Conservation (phyloP, 1,284 basidiomycete genomes). For the Kalmanozyma brasiliensis region DNA sequence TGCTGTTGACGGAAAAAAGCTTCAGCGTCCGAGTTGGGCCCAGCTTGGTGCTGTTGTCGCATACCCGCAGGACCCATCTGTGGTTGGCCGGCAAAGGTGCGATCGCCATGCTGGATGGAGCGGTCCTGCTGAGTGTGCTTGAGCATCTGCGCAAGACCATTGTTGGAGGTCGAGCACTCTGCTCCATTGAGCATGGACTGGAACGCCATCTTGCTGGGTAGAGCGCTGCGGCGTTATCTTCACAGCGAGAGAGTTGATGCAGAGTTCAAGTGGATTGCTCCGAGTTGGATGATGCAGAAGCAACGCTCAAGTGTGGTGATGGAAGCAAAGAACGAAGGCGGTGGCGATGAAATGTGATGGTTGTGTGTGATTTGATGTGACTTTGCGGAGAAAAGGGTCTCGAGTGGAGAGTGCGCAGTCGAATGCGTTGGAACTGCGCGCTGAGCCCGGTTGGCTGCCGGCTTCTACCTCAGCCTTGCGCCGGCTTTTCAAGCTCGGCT, state of each 20-base stretch:
- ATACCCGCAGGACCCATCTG: conserved; percentile 33
- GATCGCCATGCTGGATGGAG: conserved; percentile 75
- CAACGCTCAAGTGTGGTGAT: not conserved
- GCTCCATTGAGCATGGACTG: conserved; percentile 82
- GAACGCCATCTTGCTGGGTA: conserved; percentile 65
- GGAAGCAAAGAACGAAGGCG: not conserved
- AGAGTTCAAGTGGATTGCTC: not conserved
- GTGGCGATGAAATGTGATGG: conserved; percentile 4
- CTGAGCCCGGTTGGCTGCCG: no score
- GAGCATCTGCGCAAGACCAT: conserved; percentile 87
- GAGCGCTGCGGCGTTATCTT: not conserved
- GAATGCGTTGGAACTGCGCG: no score
- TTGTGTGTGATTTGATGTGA: not conserved
- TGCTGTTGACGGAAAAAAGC: conserved; percentile 61
- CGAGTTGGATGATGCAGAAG: not conserved
- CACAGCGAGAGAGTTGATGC: not conserved
- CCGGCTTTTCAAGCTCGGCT: no score
- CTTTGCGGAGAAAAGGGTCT: not conserved
- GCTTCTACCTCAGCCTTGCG: no score
- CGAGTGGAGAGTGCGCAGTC: no score
- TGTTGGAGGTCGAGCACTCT: conserved; percentile 85
- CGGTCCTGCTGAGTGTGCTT: conserved; percentile 92
- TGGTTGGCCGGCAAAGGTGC: conserved; percentile 45
- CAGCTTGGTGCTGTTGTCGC: conserved; percentile 44
- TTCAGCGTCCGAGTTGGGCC: conserved; percentile 53